Base-by-base conservation (phyloP, 2,329 filamentous ascomycete species). In the Pseudodiploospora longispora region DNA sequence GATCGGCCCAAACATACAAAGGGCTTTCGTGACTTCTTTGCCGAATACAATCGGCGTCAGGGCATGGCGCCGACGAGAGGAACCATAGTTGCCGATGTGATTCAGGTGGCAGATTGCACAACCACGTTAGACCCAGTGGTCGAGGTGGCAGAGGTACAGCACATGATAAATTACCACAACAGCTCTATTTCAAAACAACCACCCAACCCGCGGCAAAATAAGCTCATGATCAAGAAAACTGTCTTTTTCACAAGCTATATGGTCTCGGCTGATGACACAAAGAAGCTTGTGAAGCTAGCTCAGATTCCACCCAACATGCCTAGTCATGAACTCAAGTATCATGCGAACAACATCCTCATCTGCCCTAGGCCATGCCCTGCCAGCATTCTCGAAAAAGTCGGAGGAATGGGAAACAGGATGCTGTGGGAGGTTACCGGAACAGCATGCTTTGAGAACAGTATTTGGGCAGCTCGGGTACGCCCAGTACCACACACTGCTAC, bases 201-300 rank as follows among this genome's bases (percentile, higher is more conserved):
- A 50, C 40, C 64, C 59, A 46, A 68, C 36, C 47, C 55, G 10
- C 64, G 63, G 28, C 62, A 62, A 39, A 61, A 66, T 35, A 68
- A 66, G 38, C 72, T 93, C 48, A 75, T 78, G 53, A 87, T 98
- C 60, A 88, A 87, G 63, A 90, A 90, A 60, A 87, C 82, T 2
- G 83, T 95, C 40, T 88, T 89, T 64, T 96, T 91, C 66, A 96
- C 93, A 2, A 88, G 87, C 40, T 97, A 98, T 65, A 79, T 95
- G 64, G 83, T 98, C 52, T 74, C 74, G 35, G 72, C 80, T 39
- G 71, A 77, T 28, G 87, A 93, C 61, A 83, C 83, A 2, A 78
- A 85, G 57, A 80, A 77, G 44, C 71, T 97, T 33, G 76, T 86
- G 44, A 75, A 76, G 5, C 73, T 95, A n/a, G 80, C 82, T 30